A percentile compares a stretch with the other conserved stretches of the same genome.
phyloP scores from a whole-genome alignment of 192 early-diverging fungal genomes.

The Rhizoclosmatium sp. region DNA sequence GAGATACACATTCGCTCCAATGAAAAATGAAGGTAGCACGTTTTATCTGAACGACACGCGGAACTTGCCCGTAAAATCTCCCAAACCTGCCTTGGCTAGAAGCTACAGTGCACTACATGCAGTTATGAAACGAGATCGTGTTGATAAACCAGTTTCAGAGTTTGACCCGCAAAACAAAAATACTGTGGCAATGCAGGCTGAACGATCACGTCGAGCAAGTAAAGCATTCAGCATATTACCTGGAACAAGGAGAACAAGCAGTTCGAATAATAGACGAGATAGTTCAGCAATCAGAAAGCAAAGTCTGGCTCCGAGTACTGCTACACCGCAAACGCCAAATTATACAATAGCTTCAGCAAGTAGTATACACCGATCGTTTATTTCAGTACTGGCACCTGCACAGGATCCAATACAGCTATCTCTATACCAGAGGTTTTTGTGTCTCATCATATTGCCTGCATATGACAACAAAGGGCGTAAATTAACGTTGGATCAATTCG shows the following conservation, averaged over 20 bases:
- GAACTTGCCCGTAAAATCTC: too few relatives aligned
- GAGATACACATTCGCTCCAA: background rate
- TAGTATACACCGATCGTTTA: background rate
- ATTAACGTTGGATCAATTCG: constrained; percentile 28
- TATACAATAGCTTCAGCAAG: background rate
- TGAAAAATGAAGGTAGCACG: background rate
- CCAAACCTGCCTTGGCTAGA: too few relatives aligned
- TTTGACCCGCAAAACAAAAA: background rate
- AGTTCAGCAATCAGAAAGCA: background rate
- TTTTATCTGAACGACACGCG: background rate
- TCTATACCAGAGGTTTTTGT: constrained; percentile 3
- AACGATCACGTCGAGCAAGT: background rate
- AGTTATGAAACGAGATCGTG: background rate
- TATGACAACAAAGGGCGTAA: constrained; percentile 22
- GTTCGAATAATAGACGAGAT: background rate
- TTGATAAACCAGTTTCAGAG: background rate
- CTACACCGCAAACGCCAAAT: background rate
- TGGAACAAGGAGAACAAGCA: background rate
- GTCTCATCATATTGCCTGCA: constrained; percentile 18
- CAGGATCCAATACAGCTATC: background rate
- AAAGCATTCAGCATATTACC: background rate
- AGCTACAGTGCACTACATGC: too few relatives aligned
- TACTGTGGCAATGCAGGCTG: background rate
- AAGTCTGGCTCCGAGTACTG: background rate
- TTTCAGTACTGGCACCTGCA: too few relatives aligned